These are phyloP conservation scores for Histomonas meleagridis DNA, from an alignment of 208 protist species.

Conservation along the genomic window DNA sequence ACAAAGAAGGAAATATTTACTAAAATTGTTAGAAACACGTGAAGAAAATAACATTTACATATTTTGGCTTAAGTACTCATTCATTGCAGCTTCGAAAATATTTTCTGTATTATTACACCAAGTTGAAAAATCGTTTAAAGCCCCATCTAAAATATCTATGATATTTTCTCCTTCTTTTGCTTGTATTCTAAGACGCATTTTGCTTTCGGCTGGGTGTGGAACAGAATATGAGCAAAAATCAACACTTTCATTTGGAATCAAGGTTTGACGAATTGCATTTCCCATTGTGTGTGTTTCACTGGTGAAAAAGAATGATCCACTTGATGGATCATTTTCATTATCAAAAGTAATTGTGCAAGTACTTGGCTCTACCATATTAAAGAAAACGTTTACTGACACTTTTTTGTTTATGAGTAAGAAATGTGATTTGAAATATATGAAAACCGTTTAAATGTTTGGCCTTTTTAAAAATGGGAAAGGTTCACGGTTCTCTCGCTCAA, in stretches of 20 bases:
- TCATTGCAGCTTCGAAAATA: background rate
- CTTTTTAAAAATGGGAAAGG: conserved; percentile 17
- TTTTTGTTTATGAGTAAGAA: no score
- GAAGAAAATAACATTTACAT: no score
- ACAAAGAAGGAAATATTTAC: no score
- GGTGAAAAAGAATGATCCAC: background rate
- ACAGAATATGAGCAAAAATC: background rate
- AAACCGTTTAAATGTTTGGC: no score
- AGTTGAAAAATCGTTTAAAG: background rate
- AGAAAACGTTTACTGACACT: no score
- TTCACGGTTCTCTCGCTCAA: background rate
- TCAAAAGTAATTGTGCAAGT: background rate
- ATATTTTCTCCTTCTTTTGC: background rate
- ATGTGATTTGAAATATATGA: no score
- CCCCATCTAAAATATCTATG: background rate
- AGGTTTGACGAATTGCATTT: background rate
- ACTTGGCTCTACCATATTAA: no score
- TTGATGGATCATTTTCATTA: background rate
- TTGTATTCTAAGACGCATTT: conserved; percentile 8
- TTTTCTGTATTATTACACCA: background rate
- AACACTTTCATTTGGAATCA: background rate
- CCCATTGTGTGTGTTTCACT: conserved; percentile 24
- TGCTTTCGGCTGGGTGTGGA: conserved; percentile 1
- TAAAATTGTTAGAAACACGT: no score
- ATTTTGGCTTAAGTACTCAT: no score